phyloP scores from a whole-genome alignment of 176 grass and related monocot genomes.

The Phoenix dactylifera region DNA sequence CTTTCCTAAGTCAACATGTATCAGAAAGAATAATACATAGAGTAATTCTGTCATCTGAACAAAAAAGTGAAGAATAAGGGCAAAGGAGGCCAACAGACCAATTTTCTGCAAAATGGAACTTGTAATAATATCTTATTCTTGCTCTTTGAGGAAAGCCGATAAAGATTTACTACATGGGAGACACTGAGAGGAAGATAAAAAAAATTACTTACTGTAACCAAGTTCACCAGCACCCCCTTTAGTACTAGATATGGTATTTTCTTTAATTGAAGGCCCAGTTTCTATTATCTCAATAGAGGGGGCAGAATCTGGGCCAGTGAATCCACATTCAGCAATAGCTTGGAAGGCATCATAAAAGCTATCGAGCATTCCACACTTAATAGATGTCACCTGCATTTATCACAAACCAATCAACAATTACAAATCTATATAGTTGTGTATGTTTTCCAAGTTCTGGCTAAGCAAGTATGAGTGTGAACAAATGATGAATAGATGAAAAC shows the following conservation, averaged over 20 bases:
- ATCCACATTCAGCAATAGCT: constrained; percentile 46
- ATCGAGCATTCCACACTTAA: constrained; percentile 60
- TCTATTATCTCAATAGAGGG: constrained; percentile 71
- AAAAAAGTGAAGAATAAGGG: no score
- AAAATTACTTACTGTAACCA: constrained; percentile 10
- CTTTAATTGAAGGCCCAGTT: constrained; percentile 42
- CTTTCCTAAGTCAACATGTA: background rate
- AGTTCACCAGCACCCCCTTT: constrained; percentile 13
- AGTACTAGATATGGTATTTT: constrained; percentile 26
- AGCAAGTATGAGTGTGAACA: no score
- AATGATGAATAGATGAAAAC: no score
- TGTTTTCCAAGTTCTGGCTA: no score
- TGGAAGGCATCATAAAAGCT: constrained; percentile 80
- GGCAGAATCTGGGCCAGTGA: constrained; percentile 30
- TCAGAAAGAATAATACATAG: no score
- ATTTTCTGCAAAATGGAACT: no score
- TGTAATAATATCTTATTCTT: no score
- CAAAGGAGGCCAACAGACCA: no score
- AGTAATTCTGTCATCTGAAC: no score
- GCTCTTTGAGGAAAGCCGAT: background rate
- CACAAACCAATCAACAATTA: background rate
- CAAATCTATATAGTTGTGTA: no score
- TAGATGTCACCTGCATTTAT: constrained; percentile 63
- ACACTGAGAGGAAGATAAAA: background rate
- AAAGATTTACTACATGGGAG: background rate